phyloP scores from a whole-genome alignment of 2,329 filamentous ascomycete species.

The Aspergillus novoparasiticus region DNA sequence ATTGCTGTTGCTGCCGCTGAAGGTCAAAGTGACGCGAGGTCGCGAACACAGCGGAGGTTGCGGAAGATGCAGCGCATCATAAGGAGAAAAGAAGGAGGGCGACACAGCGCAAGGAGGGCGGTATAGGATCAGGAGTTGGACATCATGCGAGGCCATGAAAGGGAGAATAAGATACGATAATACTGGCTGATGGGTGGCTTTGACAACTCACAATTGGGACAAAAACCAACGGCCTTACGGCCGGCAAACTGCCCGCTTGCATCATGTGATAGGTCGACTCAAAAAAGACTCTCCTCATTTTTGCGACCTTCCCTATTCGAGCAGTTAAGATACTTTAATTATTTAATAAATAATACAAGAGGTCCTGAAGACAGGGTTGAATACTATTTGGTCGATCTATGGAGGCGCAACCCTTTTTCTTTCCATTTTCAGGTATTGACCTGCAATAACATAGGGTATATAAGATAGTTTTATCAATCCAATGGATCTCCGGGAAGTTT shows the following conservation, averaged over 20 bases:
- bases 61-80: conserved; percentile 36
- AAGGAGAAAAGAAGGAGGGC: conserved; percentile 25
- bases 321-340: not conserved
- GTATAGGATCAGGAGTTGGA: conserved; percentile 29
- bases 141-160: conserved; percentile 32
- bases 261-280: conserved; percentile 30
- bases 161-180: conserved; percentile 18
- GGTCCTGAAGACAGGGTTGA: not conserved
- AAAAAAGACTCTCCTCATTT: not conserved
- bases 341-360: not conserved
- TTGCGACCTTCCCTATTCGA: not conserved
- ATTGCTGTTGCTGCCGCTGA: conserved; percentile 8
- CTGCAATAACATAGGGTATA: conserved; percentile 2
- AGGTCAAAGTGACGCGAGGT: conserved; percentile 32
- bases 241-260: conserved; percentile 15
- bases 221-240: conserved; percentile 21
- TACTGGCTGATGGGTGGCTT: conserved; percentile 17
- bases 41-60: conserved; percentile 30
- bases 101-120: conserved; percentile 23
- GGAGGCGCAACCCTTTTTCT: not conserved
- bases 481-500: conserved; percentile 15
- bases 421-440: not conserved
- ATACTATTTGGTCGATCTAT: conserved; percentile 2
- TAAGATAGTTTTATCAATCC: conserved; percentile 9
- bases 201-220: conserved; percentile 28